phyloP scores from a whole-genome alignment of 331 rosid genomes.

The Prunus yedoensis region DNA sequence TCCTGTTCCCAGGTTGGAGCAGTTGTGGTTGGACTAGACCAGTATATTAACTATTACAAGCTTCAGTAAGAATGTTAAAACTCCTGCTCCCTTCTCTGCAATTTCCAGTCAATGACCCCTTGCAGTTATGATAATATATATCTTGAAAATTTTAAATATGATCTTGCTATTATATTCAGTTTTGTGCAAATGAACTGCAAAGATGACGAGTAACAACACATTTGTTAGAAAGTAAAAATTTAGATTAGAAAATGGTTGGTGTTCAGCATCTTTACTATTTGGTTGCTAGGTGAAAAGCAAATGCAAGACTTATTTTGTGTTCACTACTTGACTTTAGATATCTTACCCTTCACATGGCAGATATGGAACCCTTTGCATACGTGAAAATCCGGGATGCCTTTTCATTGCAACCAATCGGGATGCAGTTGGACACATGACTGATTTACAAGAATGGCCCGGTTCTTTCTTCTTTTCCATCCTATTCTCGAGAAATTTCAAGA shows the following conservation, averaged over 20 bases:
- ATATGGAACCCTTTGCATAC: slow-evolving; percentile 92
- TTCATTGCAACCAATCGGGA: slow-evolving; percentile 95
- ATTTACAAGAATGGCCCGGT: slow-evolving; percentile 94
- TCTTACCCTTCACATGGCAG: slow-evolving; percentile 39
- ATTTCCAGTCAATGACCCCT: neutral
- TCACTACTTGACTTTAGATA: slow-evolving; percentile 11
- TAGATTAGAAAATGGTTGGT: neutral
- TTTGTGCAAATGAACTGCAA: neutral
- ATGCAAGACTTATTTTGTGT: neutral
- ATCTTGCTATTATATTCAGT: neutral
- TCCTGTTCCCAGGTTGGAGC: slow-evolving; percentile 84
- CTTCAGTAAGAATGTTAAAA: slow-evolving; percentile 69
- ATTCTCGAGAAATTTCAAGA: neutral
- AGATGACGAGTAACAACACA: neutral
- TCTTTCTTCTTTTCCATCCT: slow-evolving; percentile 22
- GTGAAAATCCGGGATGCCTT: slow-evolving; percentile 96
- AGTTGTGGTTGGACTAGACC: slow-evolving; percentile 94
- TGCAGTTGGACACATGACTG: slow-evolving; percentile 77
- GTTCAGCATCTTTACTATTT: neutral
- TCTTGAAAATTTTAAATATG: neutral
- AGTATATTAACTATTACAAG: slow-evolving; percentile 81
- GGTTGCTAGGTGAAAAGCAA: neutral
- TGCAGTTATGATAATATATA: neutral
- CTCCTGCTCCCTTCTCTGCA: slow-evolving; percentile 8
- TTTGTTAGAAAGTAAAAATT: neutral